These are phyloP conservation scores for Polygonum aviculare DNA, from an alignment of 148 eudicot species.

Conservation along the genomic window DNA sequence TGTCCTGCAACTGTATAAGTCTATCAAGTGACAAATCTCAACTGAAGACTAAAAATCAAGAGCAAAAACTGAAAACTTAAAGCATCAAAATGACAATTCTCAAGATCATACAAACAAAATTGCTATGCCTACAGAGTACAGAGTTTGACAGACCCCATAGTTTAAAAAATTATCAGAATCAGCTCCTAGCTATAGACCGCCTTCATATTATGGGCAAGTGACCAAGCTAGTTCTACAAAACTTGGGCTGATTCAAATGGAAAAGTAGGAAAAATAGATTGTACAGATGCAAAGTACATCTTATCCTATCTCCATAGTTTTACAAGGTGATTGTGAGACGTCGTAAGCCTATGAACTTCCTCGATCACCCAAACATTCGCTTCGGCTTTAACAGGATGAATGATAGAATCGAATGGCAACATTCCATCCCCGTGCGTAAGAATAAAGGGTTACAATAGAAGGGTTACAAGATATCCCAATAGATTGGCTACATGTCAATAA, in stretches of 20 bases:
- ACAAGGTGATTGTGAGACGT: slow-evolving; percentile 45
- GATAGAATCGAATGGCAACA: slow-evolving; percentile 37
- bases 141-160: neutral
- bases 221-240: neutral
- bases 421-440: slow-evolving; percentile 21
- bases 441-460: no score
- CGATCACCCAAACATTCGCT: slow-evolving; percentile 57
- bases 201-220: no score
- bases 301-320: slow-evolving; percentile 48
- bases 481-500: no score
- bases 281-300: slow-evolving; percentile 36
- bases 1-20: neutral
- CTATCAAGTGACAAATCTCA: neutral
- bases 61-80: neutral
- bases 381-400: slow-evolving; percentile 79
- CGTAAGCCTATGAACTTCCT: slow-evolving; percentile 66
- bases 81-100: neutral
- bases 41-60: neutral
- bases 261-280: slow-evolving; percentile 44
- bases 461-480: no score
- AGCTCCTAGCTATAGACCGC: neutral
- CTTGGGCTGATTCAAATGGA: neutral
- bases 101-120: neutral
- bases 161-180: neutral
- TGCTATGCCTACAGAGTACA: slow-evolving; percentile 2